Conservation (phyloP, 2,329 filamentous ascomycete genomes). For the Ophiostoma pallidulum region DNA sequence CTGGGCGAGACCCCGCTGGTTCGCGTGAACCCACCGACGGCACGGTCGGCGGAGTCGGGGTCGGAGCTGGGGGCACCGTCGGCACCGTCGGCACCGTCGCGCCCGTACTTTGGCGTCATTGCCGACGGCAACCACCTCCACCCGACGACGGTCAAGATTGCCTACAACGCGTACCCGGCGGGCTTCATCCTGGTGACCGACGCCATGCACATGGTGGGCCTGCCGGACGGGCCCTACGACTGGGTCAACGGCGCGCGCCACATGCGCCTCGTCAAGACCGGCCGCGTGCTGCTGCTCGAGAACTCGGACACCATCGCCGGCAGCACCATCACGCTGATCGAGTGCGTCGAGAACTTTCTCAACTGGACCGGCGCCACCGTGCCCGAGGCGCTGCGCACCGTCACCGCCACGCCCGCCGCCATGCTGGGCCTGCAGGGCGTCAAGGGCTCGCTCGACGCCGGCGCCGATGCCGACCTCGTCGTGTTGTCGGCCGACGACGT, state of each 20-base stretch:
- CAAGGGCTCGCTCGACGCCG: constrained; percentile 58
- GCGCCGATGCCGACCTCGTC: constrained; percentile 59
- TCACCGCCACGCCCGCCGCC: constrained; percentile 65
- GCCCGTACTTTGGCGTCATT: constrained; percentile 83
- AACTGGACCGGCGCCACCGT: constrained; percentile 61
- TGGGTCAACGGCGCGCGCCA: constrained; percentile 67
- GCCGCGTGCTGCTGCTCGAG: constrained; percentile 63
- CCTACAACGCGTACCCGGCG: constrained; percentile 73
- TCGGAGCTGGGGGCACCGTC: not conserved
- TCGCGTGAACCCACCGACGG: not conserved
- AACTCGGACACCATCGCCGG: constrained; percentile 72
- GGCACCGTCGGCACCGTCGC: constrained; percentile 49
- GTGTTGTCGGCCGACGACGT: constrained; percentile 49
- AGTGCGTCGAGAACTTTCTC: constrained; percentile 75
- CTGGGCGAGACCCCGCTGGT: constrained; percentile 47
- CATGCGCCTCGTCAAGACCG: constrained; percentile 58
- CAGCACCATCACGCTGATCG: constrained; percentile 63
- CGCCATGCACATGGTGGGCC: constrained; percentile 77
- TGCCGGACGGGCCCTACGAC: constrained; percentile 74
- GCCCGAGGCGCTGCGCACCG: constrained; percentile 59
- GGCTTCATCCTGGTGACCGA: constrained; percentile 88
- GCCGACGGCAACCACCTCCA: constrained; percentile 86
- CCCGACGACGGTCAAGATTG: constrained; percentile 79
- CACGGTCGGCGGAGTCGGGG: constrained; percentile 30
- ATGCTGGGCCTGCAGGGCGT: constrained; percentile 60